A percentile compares a stretch with the other conserved stretches of the same genome.
Evolutionary conservation across 2,329 filamentous ascomycete species (phyloP).

Genomic region (Chaetomium olivaceum): DNA sequence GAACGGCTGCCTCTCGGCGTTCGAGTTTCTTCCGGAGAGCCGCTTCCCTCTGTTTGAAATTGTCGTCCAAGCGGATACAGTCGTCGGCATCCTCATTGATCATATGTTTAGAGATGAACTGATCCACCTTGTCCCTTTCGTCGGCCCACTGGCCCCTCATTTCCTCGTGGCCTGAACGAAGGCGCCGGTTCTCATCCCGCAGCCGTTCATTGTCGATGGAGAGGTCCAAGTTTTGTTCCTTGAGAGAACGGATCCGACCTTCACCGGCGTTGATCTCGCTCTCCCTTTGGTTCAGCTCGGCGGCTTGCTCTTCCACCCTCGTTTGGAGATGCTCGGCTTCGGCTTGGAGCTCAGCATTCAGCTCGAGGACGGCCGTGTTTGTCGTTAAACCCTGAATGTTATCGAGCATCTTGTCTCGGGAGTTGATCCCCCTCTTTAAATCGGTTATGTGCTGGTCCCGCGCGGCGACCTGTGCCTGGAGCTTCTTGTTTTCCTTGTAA

Average conservation of each 20-base stretch:
- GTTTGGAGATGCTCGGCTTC: conserved; percentile 32
- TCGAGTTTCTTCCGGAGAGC: conserved; percentile 36
- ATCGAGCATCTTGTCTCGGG: conserved; percentile 35
- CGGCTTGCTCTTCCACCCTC: conserved; percentile 27
- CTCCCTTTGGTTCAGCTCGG: conserved; percentile 28
- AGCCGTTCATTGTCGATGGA: conserved; percentile 31
- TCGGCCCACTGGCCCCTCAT: conserved; percentile 49
- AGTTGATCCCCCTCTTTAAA: conserved; percentile 35
- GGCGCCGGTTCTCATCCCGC: conserved; percentile 48
- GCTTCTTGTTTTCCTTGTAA: conserved; percentile 54
- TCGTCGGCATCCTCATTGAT: conserved; percentile 31
- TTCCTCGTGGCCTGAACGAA: conserved; percentile 51
- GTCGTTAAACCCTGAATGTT: conserved; percentile 33
- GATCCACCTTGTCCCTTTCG: conserved; percentile 31
- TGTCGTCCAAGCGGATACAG: conserved; percentile 31
- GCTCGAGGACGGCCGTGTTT: conserved; percentile 32
- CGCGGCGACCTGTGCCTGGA: conserved; percentile 36
- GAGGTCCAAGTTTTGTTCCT: conserved; percentile 33
- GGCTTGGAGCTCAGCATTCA: conserved; percentile 34
- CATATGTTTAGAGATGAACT: conserved; percentile 29
- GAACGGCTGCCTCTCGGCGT: conserved; percentile 35
- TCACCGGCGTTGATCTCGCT: conserved; percentile 31
- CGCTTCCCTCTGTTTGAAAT: conserved; percentile 30
- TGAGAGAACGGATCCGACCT: conserved; percentile 30
- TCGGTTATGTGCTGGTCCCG: conserved; percentile 35